A percentile compares a stretch with the other conserved stretches of the same genome.
Evolutionary conservation across 495 filamentous ascomycete genomes (phyloP).

Genomic region (Penicillium psychrofluorescens): DNA sequence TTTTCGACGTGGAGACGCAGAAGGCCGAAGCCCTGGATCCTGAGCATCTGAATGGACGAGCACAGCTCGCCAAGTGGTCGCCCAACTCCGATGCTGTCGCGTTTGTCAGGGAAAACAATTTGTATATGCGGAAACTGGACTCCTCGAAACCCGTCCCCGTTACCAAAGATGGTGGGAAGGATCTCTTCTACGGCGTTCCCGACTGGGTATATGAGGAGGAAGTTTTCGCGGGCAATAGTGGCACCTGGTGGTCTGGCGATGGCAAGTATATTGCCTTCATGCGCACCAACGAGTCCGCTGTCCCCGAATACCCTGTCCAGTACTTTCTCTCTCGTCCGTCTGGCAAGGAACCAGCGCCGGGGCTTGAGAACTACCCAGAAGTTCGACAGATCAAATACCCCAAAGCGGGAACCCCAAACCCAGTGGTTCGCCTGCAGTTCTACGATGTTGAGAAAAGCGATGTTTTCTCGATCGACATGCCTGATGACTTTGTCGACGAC

Average conservation of each 20-base stretch:
- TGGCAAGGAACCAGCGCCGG: slow-evolving; percentile 59
- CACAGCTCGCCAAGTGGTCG: slow-evolving; percentile 87
- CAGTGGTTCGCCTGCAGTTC: slow-evolving; percentile 77
- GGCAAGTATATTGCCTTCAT: slow-evolving; percentile 85
- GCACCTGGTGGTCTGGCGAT: slow-evolving; percentile 90
- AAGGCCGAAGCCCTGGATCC: slow-evolving; percentile 72
- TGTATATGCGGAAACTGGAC: slow-evolving; percentile 69
- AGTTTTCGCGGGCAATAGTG: slow-evolving; percentile 72
- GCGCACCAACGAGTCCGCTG: slow-evolving; percentile 83
- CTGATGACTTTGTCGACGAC: slow-evolving; percentile 69
- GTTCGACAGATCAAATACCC: slow-evolving; percentile 92
- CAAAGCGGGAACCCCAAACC: slow-evolving; percentile 91
- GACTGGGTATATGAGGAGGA: slow-evolving; percentile 99
- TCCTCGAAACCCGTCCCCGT: slow-evolving; percentile 57
- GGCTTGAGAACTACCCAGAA: slow-evolving; percentile 86
- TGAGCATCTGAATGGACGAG: slow-evolving; percentile 50
- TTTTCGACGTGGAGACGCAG: slow-evolving; percentile 85
- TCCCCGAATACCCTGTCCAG: slow-evolving; percentile 89
- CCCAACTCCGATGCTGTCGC: slow-evolving; percentile 77
- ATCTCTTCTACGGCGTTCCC: slow-evolving; percentile 94
- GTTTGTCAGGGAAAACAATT: slow-evolving; percentile 82
- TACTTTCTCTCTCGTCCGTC: slow-evolving; percentile 89
- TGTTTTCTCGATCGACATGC: slow-evolving; percentile 68
- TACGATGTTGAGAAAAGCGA: slow-evolving; percentile 79
- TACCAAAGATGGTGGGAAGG: slow-evolving; percentile 75